Evolutionary conservation across 306 rosid species (phyloP), one percentile per base, ranked within the genome.

Genomic region (Quercus glauca): DNA sequence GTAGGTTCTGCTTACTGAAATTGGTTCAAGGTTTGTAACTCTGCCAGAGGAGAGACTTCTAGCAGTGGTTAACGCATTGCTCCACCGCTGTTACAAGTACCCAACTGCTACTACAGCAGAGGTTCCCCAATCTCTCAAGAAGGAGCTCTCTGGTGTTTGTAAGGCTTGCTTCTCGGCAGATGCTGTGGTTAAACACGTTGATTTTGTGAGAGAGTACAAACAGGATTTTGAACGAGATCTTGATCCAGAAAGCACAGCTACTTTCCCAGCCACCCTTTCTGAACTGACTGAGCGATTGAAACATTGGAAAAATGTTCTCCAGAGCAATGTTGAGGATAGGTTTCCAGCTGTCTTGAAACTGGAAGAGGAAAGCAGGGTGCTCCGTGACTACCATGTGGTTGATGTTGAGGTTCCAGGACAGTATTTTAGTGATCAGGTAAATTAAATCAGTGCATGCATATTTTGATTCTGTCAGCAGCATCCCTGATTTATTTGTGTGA

Each of bases 391-490:
- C 88, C 99, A 96, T 83, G 99, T 93, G 59, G 92, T 96, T 79
- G 99, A 96, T 87, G 98, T 96, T 68, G 99, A 96, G 86, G 99
- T 96, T 77, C 99, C 99, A 3, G 99, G 99, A 79, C 99, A 95
- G 79, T 95, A 96, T 85, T 96, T 96, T 84, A 85, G 88, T 25
- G 97, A 96, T 82, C 98, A 96, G 98, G 99, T 96, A 81, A 79
- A 67, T 81, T 45, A 79, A 37, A 28, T 33, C 53, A 37, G n/a
- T 67, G 29, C 69, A 25, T 75, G 35, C 60, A 52, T 82, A 18
- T 53, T 37, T 18, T 21, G 51, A 17, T 35, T 68, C 52, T 68
- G 11, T 65, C 5, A 17, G 49, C 12, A 1, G 71, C 23, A 65
- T 31, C 25, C 49, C 49, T 29, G 51, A 7, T 6, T 33, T 65